Evolutionary conservation across 1,284 basidiomycete genomes (phyloP).

Genomic region (Boletus semigastroideus): DNA sequence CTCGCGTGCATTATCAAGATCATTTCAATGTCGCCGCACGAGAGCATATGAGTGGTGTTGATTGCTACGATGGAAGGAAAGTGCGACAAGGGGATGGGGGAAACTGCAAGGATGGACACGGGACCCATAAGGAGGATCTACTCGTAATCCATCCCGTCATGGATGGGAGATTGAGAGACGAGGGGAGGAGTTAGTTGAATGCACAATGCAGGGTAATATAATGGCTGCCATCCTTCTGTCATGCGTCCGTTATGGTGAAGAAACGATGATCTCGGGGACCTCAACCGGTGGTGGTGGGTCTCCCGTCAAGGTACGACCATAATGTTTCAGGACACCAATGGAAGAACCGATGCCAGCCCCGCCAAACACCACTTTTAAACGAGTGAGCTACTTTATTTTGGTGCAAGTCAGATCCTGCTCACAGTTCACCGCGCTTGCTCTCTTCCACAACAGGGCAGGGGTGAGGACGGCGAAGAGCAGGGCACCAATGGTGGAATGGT

Average conservation of each 20-base stretch:
- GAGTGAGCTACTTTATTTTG: not conserved
- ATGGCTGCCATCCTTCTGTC: not conserved
- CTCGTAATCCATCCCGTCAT: slow-evolving; percentile 65
- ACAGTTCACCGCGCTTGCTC: slow-evolving; percentile 57
- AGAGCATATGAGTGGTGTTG: slow-evolving; percentile 79
- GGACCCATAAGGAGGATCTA: slow-evolving; percentile 50
- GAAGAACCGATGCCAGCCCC: slow-evolving; percentile 67
- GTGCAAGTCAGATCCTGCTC: slow-evolving; percentile 24
- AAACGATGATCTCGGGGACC: slow-evolving; percentile 30
- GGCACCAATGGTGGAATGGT: slow-evolving; percentile 69
- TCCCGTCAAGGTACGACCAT: slow-evolving; percentile 48
- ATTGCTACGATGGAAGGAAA: slow-evolving; percentile 65
- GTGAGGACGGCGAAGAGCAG: slow-evolving; percentile 59
- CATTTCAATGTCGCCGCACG: slow-evolving; percentile 58
- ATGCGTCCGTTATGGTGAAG: slow-evolving; percentile 6
- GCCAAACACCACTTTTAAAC: slow-evolving; percentile 57
- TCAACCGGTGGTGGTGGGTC: slow-evolving; percentile 45
- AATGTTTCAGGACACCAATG: slow-evolving; percentile 56
- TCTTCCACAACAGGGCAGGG: slow-evolving; percentile 68
- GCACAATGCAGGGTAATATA: slow-evolving; percentile 8
- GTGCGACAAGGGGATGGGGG: slow-evolving; percentile 37
- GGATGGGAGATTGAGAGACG: slow-evolving; percentile 73
- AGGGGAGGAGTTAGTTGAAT: slow-evolving; percentile 38
- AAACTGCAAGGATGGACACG: slow-evolving; percentile 25
- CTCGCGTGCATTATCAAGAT: slow-evolving; percentile 55